Conservation (phyloP, 306 rosid species). For the Mucuna pruriens region DNA sequence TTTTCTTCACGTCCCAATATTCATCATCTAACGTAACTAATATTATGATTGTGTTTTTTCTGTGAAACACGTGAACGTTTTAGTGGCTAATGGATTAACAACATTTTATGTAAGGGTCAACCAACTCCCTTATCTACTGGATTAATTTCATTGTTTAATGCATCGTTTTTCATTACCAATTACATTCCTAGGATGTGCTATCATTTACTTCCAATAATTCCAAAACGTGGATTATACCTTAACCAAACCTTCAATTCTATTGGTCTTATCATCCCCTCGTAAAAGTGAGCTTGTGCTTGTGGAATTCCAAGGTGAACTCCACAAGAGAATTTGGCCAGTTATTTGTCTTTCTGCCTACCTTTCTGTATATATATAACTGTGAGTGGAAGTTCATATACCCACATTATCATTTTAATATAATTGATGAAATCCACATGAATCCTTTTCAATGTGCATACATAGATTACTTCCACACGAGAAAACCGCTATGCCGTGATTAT, state of each 20-base stretch:
- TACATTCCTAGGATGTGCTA: neutral
- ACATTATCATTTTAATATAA: neutral
- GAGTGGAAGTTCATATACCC: slow-evolving; percentile 44
- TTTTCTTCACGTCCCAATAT: neutral
- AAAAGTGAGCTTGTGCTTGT: slow-evolving; percentile 18
- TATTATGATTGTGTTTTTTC: neutral
- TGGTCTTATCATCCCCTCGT: neutral
- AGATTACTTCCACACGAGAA: slow-evolving; percentile 29
- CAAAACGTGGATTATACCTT: slow-evolving; percentile 27
- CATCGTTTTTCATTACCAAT: neutral
- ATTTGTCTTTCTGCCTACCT: slow-evolving; percentile 46
- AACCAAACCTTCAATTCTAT: neutral
- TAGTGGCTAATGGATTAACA: neutral
- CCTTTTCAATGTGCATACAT: slow-evolving; percentile 10
- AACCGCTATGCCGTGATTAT: slow-evolving; percentile 34
- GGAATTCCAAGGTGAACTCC: slow-evolving; percentile 25
- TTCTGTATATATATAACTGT: slow-evolving; percentile 10
- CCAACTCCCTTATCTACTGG: neutral
- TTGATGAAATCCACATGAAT: slow-evolving; percentile 26
- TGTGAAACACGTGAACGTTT: neutral
- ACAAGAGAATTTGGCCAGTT: neutral
- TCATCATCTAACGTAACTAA: neutral
- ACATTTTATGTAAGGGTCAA: neutral
- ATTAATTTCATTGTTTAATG: neutral
- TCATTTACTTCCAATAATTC: neutral